Percentiles rank a stretch among this genome's conserved stretches.
phyloP scores from a whole-genome alignment of 176 grass and related monocot genomes.

The Eremochloa ophiuroides region DNA sequence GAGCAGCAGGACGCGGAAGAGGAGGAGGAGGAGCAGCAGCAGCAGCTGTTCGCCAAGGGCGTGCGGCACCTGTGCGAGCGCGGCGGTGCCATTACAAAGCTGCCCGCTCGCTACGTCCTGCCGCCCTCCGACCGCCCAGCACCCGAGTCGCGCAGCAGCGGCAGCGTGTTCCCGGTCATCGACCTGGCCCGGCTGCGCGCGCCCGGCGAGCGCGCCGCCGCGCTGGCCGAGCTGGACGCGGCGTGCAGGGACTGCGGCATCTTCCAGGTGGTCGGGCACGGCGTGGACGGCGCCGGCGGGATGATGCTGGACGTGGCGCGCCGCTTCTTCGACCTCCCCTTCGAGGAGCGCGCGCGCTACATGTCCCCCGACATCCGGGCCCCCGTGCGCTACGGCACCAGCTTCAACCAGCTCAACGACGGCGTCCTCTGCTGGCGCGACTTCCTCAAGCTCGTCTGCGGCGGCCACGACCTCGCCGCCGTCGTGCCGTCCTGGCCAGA shows the following conservation, averaged over 20 bases:
- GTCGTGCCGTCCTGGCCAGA: conserved; percentile 47
- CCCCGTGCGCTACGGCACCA: conserved; percentile 65
- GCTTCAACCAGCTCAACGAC: conserved; percentile 80
- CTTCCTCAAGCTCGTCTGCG: conserved; percentile 67
- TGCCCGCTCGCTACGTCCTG: conserved; percentile 58
- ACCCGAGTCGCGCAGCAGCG: neutral
- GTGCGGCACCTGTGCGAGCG: conserved; percentile 62
- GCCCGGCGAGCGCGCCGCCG: neutral
- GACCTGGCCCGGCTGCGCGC: conserved; percentile 42
- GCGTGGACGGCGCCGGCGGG: neutral
- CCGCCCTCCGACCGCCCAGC: conserved; percentile 42
- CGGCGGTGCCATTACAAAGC: conserved; percentile 21
- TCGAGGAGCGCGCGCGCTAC: conserved; percentile 30
- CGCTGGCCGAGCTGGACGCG: conserved; percentile 31
- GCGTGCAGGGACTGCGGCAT: conserved; percentile 65
- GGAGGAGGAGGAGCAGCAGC: neutral
- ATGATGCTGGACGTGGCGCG: conserved; percentile 41
- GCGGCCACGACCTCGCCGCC: neutral
- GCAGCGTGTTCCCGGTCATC: conserved; percentile 42
- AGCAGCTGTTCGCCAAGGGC: conserved; percentile 28
- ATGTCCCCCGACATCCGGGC: conserved; percentile 50
- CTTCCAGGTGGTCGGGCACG: conserved; percentile 60
- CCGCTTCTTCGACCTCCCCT: conserved; percentile 58
- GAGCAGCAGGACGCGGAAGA: neutral
- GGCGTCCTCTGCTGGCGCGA: conserved; percentile 66